Evolutionary conservation across 192 early-diverging fungal genomes (phyloP).

Genomic region (Coemansia sp.): DNA sequence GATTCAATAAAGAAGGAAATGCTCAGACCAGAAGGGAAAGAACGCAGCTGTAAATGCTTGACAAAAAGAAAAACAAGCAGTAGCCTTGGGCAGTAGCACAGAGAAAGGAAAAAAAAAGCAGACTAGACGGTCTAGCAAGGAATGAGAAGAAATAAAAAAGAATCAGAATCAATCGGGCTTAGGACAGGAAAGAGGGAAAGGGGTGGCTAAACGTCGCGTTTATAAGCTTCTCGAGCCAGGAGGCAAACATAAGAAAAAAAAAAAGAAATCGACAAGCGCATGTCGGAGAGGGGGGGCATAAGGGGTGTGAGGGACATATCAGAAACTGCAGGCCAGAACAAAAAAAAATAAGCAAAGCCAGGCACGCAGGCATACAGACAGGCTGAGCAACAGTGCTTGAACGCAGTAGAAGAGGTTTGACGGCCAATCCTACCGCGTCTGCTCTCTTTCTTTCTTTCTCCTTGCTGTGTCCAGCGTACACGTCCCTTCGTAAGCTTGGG

Average conservation of each 20-base stretch:
- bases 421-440: background rate
- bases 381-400: background rate
- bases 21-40: conserved; percentile 6
- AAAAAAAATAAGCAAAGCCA: background rate
- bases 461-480: background rate
- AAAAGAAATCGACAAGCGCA: background rate
- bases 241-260: conserved; percentile 9
- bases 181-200: conserved; percentile 5
- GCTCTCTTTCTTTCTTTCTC: background rate
- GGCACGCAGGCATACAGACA: background rate
- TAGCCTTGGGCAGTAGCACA: conserved; percentile 1
- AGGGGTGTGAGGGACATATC: background rate
- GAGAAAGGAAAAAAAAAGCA: background rate
- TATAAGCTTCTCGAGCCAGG: conserved; percentile 7
- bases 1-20: conserved; percentile 1
- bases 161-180: conserved; percentile 11
- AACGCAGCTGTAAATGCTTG: background rate
- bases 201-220: conserved; percentile 11
- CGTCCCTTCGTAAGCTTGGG: background rate
- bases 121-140: conserved; percentile 5
- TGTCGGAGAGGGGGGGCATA: background rate
- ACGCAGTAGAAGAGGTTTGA: background rate
- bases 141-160: conserved; percentile 3
- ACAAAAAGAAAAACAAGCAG: conserved; percentile 3
- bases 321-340: conserved; percentile 1